Evolutionary conservation across 2,329 filamentous ascomycete genomes (phyloP).

Genomic region (Stagonosporopsis chrysanthemi): DNA sequence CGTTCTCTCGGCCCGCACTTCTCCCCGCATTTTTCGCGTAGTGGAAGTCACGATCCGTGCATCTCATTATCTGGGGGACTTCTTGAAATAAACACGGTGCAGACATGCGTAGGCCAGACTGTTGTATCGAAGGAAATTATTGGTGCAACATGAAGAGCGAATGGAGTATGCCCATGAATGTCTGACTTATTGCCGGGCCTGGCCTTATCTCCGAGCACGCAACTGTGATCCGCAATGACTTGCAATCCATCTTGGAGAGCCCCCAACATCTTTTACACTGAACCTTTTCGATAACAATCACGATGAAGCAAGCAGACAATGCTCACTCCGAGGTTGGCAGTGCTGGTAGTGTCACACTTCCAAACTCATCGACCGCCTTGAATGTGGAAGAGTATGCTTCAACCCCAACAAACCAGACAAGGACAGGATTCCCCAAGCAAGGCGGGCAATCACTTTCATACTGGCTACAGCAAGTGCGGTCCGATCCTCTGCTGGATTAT

Average conservation of each 20-base stretch:
- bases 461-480: slow-evolving; percentile 40
- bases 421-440: slow-evolving; percentile 36
- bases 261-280: neutral
- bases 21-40: slow-evolving; percentile 7
- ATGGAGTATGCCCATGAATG: neutral
- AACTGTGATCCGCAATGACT: slow-evolving; percentile 4
- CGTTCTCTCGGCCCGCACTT: slow-evolving; percentile 10
- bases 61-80: too few species aligned
- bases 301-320: slow-evolving; percentile 22
- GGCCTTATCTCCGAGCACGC: slow-evolving; percentile 11
- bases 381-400: slow-evolving; percentile 33
- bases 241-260: neutral
- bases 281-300: neutral
- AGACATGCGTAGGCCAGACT: neutral
- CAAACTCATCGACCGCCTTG: slow-evolving; percentile 20
- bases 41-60: neutral
- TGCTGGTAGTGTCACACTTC: slow-evolving; percentile 15
- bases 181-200: neutral
- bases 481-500: slow-evolving; percentile 35
- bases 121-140: too few species aligned
- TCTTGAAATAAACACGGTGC: neutral
- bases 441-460: slow-evolving; percentile 37
- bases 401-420: slow-evolving; percentile 4
- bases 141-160: neutral
- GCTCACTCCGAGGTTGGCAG: slow-evolving; percentile 9